Evolutionary conservation across 116 monocot genomes (phyloP).

Genomic region (Iris pallida): DNA sequence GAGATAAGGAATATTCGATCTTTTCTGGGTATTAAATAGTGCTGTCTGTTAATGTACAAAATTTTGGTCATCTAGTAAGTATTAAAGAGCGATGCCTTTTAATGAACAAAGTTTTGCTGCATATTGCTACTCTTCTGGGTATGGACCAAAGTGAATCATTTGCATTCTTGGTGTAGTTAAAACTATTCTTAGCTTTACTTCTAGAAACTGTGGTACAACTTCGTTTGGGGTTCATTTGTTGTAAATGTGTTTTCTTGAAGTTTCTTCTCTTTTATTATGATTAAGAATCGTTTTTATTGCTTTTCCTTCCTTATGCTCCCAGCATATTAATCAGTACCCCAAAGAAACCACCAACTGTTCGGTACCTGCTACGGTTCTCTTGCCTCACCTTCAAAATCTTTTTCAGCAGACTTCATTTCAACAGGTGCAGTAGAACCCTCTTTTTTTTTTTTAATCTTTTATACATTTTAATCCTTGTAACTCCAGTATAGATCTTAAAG

Average conservation of each 20-base stretch:
- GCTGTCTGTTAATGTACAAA: no score
- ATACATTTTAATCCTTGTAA: background rate
- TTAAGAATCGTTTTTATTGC: constrained; percentile 8
- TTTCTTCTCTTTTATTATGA: constrained; percentile 1
- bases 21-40: no score
- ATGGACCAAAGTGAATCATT: background rate
- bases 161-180: background rate
- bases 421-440: constrained; percentile 36
- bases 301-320: constrained; percentile 23
- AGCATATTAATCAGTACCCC: constrained; percentile 33
- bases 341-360: constrained; percentile 53
- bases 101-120: no score
- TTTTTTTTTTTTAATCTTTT: background rate
- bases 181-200: background rate
- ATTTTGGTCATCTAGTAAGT: no score
- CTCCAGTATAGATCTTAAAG: background rate
- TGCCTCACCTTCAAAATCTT: constrained; percentile 95
- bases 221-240: constrained; percentile 1
- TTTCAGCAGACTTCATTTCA: constrained; percentile 84
- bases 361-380: constrained; percentile 62
- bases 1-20: no score
- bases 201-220: background rate
- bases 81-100: no score
- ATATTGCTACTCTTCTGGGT: background rate
- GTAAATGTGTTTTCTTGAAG: background rate